Evolutionary conservation across 148 eudicot genomes (phyloP), one percentile per base, ranked within the genome.

Genomic region (Chenopodium formosanum): DNA sequence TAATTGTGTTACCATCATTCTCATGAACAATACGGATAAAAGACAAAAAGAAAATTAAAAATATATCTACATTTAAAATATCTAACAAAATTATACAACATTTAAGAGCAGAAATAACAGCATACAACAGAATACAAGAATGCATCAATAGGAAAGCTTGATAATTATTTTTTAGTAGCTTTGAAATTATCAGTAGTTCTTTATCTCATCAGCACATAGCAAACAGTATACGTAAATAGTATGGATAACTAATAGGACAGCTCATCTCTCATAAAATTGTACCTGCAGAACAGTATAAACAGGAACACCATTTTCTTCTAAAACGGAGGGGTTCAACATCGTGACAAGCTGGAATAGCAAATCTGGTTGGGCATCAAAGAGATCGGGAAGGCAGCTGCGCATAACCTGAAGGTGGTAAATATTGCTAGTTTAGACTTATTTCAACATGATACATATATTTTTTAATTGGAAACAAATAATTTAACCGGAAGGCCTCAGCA

Each of bases 271-370:
- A 27, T 12, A 75, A 74, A 70, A 74, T 66, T 87, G 75, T 83
- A 94, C 99, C 94, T 94, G 99, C 65, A 92, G 86, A 71, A 97
- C 90, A 86, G 86, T 94, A 86, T 97, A 97, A 76, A 97, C 98
- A 32, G 98, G 99, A 79, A 97, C 97, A 58, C 90, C 92, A 83
- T 90, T 92, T 84, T 92, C 91, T 86, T 90, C 92, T 87, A 97
- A 79, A 66, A 97, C 98, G 48, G 97, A 89, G 67, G 99, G 99
- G 81, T 97, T 97, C 84, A 97, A 86, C 99, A 97, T 97, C 11
- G 99, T 97, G 76, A 97, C 99, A 73, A 97, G 95, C 92, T 97
- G 99, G 86, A 97, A 97, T 44, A 97, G 94, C 76, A 97, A 84
- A 89, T 97, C 99, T 40, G 98, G 99, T 46, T 97, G 99, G 14